phyloP scores from a whole-genome alignment of 2,329 filamentous ascomycete genomes.

The Reticulascus tulasneorum region DNA sequence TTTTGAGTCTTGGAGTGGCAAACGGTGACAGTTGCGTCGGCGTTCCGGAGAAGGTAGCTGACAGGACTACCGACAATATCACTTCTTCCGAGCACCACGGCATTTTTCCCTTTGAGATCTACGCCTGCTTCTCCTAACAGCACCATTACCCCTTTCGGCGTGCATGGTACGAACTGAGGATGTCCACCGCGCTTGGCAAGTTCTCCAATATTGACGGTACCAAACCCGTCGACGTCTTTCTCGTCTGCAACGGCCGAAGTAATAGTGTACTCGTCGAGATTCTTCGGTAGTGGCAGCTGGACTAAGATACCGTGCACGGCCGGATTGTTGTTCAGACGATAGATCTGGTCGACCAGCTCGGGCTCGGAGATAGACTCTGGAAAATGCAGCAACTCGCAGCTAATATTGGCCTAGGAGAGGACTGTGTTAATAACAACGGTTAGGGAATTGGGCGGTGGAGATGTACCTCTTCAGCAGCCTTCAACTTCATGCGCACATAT shows the following conservation, averaged over 20 bases:
- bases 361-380: constrained; percentile 76
- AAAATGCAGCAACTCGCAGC: constrained; percentile 80
- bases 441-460: not conserved
- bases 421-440: not conserved
- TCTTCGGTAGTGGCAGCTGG: constrained; percentile 83
- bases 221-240: constrained; percentile 98
- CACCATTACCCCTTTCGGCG: constrained; percentile 95
- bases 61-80: constrained; percentile 97
- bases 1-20: constrained; percentile 87
- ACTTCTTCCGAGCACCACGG: constrained; percentile 89
- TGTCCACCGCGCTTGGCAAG: constrained; percentile 90
- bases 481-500: constrained; percentile 99
- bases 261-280: constrained; percentile 84
- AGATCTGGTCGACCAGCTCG: constrained; percentile 81
- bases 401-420: constrained; percentile 71
- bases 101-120: constrained; percentile 82
- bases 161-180: constrained; percentile 90
- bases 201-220: constrained; percentile 90
- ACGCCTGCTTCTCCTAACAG: constrained; percentile 81
- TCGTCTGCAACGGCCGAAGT: constrained; percentile 88
- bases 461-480: constrained; percentile 83
- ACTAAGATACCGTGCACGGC: constrained; percentile 88
- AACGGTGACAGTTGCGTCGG: constrained; percentile 92
- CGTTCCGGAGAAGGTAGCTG: constrained; percentile 91
- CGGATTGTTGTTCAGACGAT: constrained; percentile 79